Base-by-base conservation (phyloP, 352 stramenopile genomes). In the Phytophthora boehmeriae region DNA sequence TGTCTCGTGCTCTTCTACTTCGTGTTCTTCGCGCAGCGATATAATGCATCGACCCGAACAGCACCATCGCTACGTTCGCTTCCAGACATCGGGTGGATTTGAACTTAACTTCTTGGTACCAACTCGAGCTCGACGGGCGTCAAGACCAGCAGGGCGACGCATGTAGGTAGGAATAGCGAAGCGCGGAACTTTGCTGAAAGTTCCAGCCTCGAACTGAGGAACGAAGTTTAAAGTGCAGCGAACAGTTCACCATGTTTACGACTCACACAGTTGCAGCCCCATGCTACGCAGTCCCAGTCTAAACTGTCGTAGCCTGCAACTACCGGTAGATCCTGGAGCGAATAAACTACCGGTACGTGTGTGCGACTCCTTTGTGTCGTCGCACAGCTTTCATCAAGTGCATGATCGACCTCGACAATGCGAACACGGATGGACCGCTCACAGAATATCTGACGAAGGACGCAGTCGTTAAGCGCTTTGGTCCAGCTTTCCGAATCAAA, bases 301-400 rank as follows among this genome's bases (percentile, higher is more conserved):
- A n/a, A n/a, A n/a, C n/a, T n/a, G n/a, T n/a, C n/a, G n/a, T n/a
- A n/a, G n/a, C n/a, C n/a, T n/a, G n/a, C n/a, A n/a, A n/a, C n/a
- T n/a, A n/a, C n/a, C n/a, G n/a, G n/a, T n/a, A n/a, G n/a, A n/a
- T n/a, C n/a, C n/a, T n/a, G n/a, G n/a, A n/a, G n/a, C n/a, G n/a
- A n/a, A n/a, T n/a, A n/a, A n/a, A n/a, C n/a, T n/a, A n/a, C n/a
- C n/a, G n/a, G n/a, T n/a, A n/a, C n/a, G n/a, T n/a, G n/a, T n/a
- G n/a, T n/a, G n/a, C n/a, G n/a, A n/a, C n/a, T n/a, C n/a, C n/a
- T n/a, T n/a, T n/a, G n/a, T n/a, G n/a, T n/a, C n/a, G n/a, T n/a
- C n/a, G n/a, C n/a, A 89, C 97, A 32, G 91, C 92, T n/a, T 98
- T 98, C 70, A 83, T 98, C 56, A 98, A 98, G 73, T 96, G 92